Percentiles rank a stretch among this genome's conserved stretches.
Conservation (phyloP, 2,329 filamentous ascomycete species). For the Aspergillus tubingensis region DNA sequence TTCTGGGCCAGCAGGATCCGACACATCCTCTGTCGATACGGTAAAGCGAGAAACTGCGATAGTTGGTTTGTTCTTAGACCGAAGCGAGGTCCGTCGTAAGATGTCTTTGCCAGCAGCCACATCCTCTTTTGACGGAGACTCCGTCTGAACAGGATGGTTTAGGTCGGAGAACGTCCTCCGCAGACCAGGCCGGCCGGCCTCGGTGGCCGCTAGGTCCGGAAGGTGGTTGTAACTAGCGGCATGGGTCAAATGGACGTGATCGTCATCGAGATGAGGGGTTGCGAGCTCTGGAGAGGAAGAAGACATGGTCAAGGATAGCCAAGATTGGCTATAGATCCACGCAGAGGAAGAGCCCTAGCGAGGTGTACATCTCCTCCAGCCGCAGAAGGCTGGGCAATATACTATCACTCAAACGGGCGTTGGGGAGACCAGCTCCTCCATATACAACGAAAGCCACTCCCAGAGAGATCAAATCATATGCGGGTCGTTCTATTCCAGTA, state of each 20-base stretch:
- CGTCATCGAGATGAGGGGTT: slow-evolving; percentile 29
- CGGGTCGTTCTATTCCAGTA: slow-evolving; percentile 2
- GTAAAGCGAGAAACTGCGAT: slow-evolving; percentile 39
- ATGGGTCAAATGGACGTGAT: slow-evolving; percentile 45
- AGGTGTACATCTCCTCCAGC: slow-evolving; percentile 33
- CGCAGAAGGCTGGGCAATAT: slow-evolving; percentile 18
- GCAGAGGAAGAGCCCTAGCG: slow-evolving; percentile 26
- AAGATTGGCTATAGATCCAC: slow-evolving; percentile 20
- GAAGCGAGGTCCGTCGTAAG: slow-evolving; percentile 43
- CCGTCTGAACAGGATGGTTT: slow-evolving; percentile 44
- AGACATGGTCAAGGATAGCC: slow-evolving; percentile 36
- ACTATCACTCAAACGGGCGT: slow-evolving; percentile 23
- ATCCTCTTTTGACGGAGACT: slow-evolving; percentile 41
- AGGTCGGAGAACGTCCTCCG: slow-evolving; percentile 55
- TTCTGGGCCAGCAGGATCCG: slow-evolving; percentile 25
- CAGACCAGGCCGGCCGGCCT: slow-evolving; percentile 39
- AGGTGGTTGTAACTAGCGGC: slow-evolving; percentile 62
- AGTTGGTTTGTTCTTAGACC: slow-evolving; percentile 36
- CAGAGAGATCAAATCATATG: slow-evolving; percentile 18
- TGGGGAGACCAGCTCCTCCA: slow-evolving; percentile 48
- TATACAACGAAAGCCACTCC: slow-evolving; percentile 24
- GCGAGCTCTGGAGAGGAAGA: slow-evolving; percentile 26
- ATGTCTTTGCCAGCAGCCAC: slow-evolving; percentile 45
- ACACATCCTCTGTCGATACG: slow-evolving; percentile 39
- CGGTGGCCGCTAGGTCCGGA: slow-evolving; percentile 41